Evolutionary conservation across 805 yeast genomes (phyloP), one percentile per base, ranked within the genome.

Genomic region (Yarrowia sp.): DNA sequence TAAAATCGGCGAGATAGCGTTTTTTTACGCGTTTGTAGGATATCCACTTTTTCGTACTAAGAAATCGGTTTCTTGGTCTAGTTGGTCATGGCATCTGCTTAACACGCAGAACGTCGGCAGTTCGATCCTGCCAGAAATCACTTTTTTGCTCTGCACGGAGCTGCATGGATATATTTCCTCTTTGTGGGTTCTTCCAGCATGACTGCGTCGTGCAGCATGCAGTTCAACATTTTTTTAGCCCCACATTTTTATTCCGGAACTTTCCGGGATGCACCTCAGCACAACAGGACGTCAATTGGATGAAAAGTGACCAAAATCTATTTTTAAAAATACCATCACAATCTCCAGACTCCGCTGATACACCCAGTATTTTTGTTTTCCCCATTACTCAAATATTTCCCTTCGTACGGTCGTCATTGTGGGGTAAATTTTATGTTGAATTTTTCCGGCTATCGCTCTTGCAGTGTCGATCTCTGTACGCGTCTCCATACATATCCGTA

Each of bases 21-120:
- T 13, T 3, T 11, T 35, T 35, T 35, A 15, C 33, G 32, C 15
- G 1, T 8, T 15, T 2, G 15, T 11, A 28, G 32, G 17, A 48
- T 4, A 17, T 35, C 41, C 32, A 13, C 2, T 48, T 48, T 48
- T 35, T 8, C 14, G 8, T 5, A 3, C 8, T 11, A 10, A 31
- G 15, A 1, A 1, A n/a, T 18, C 15, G 61, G 61, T 55, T 55
- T 55, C 61, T 55, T 90, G 96, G 96, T 90, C 96, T 90, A 90
- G 96, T 91, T 80, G 96, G 97, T 91, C 86, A 91, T 91, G 96
- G 96, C 97, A 89, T 89, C 92, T 90, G 96, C 96, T 89, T 91
- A 90, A 91, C 97, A 91, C 97, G 96, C 96, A 90, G 92, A 89
- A 89, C 91, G 97, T 92, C 97, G 97, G 97, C 97, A 90, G 97